Evolutionary conservation across 176 grass and related monocot genomes (phyloP).

Genomic region (Coix lacrymajobi): DNA sequence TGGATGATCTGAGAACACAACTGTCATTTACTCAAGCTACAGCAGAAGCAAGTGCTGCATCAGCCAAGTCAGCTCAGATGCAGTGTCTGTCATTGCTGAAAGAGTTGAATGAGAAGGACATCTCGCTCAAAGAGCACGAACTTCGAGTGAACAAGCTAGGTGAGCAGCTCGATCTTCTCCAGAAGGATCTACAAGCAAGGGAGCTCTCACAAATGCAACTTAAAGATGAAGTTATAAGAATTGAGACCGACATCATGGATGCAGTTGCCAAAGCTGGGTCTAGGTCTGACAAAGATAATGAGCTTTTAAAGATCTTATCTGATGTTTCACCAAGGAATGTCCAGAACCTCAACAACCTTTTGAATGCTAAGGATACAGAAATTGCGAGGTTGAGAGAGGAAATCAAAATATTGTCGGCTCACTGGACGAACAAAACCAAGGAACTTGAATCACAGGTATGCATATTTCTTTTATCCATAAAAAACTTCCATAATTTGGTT

Average conservation of each 20-base stretch:
- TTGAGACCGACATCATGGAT: constrained; percentile 63
- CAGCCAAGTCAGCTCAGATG: constrained; percentile 60
- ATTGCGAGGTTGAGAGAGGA: constrained; percentile 81
- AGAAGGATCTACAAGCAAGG: constrained; percentile 61
- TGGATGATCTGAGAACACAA: constrained; percentile 69
- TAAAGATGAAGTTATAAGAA: constrained; percentile 62
- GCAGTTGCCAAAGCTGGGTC: constrained; percentile 56
- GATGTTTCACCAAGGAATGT: constrained; percentile 79
- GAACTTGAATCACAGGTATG: constrained; percentile 74
- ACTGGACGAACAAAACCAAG: constrained; percentile 82
- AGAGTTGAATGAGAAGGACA: constrained; percentile 75
- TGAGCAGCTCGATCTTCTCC: constrained; percentile 64
- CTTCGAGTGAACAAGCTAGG: constrained; percentile 65
- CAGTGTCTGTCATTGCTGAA: constrained; percentile 57
- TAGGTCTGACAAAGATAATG: constrained; percentile 47
- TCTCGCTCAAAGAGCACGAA: constrained; percentile 59
- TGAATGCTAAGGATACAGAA: constrained; percentile 77
- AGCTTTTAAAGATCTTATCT: constrained; percentile 68
- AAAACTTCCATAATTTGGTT: background rate
- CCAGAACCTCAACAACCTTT: constrained; percentile 67
- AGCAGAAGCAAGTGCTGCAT: constrained; percentile 73
- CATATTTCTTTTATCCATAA: background rate
- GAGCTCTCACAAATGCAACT: constrained; percentile 77
- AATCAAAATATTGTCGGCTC: constrained; percentile 76
- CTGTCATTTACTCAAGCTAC: constrained; percentile 60